These are phyloP conservation scores for Macrotyloma uniflorum DNA, from an alignment of 306 rosid species.

Conservation along the genomic window DNA sequence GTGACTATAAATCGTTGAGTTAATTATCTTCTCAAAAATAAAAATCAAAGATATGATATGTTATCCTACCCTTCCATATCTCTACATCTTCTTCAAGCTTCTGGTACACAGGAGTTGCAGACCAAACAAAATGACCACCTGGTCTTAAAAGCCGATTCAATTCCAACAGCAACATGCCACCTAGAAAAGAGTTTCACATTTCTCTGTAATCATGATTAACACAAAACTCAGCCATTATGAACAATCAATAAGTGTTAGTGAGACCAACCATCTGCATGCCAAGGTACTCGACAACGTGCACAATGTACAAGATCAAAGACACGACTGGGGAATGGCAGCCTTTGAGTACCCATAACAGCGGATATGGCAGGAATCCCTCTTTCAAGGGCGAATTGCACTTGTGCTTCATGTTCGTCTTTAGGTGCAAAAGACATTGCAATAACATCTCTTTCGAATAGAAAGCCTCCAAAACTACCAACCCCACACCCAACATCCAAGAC, in stretches of 20 bases:
- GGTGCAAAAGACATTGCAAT: conserved; percentile 93
- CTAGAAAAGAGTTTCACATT: conserved; percentile 43
- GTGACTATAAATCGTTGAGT: background rate
- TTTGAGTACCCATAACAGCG: conserved; percentile 95
- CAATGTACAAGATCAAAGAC: conserved; percentile 82
- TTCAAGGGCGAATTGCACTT: conserved; percentile 93
- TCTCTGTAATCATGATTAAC: background rate
- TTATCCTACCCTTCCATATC: conserved; percentile 72
- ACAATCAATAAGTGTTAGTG: background rate
- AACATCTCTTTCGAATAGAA: conserved; percentile 81
- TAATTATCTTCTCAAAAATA: conserved; percentile 3
- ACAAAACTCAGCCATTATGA: background rate
- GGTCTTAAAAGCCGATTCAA: conserved; percentile 82
- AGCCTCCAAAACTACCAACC: conserved; percentile 94
- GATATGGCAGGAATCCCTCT: conserved; percentile 94
- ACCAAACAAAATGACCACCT: conserved; percentile 85
- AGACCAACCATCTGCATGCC: conserved; percentile 78
- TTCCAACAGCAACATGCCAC: conserved; percentile 85
- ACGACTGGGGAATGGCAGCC: conserved; percentile 78
- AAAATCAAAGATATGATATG: conserved; percentile 3
- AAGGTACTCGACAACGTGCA: conserved; percentile 93
- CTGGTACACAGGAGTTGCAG: conserved; percentile 92
- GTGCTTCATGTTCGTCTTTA: conserved; percentile 96
- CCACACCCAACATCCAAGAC: conserved; percentile 94
- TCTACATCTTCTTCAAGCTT: conserved; percentile 78